Evolutionary conservation across 202 grass and related monocot genomes (phyloP), one percentile per base, ranked within the genome.

Genomic region (Tripidium arundinaceum): DNA sequence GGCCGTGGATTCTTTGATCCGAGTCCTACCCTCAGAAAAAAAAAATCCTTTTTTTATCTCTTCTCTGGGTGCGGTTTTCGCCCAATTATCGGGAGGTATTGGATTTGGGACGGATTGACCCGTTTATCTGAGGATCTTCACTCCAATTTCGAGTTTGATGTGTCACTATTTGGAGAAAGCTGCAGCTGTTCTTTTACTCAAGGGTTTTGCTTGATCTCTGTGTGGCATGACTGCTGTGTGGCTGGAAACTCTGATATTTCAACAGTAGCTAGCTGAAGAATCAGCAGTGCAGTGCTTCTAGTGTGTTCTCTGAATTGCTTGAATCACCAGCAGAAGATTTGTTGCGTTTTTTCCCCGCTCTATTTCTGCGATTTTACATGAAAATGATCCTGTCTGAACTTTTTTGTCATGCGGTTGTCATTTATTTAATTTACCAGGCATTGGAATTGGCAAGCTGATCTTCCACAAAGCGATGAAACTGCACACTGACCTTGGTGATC

Each of bases 1-100:
- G 60, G 38, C 72, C 61, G 46, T 77, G n/a, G 82, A 62, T 83
- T 83, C 40, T 68, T 52, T 70, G 41, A 82, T 83, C 68, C 74
- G 72, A 43, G 59, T 76, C 76, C 70, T 68, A 42, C 41, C 24
- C 11, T 57, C 9, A 28, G 40, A 42, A 47, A 47, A 49, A 65
- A 19, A 67, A 36, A 11, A 0, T 16, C 13, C 5, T 19, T 9
- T 40, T 69, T 79, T 54, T 15, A 1, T 68, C 40, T 33, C n/a
- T 38, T 31, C 12, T 22, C 39, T 18, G 21, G 68, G 28, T 31
- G 47, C 58, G 1, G 37, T 59, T 65, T 74, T 74, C 11, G 36
- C 61, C 70, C 77, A 61, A 68, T 40, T 65, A 33, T 75, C 62
- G 52, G 67, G 21, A 58, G 24, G 52, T 41, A 15, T 54, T 54